Evolutionary conservation across 2,329 filamentous ascomycete species (phyloP).

Genomic region (Paramyrothecium sp.): DNA sequence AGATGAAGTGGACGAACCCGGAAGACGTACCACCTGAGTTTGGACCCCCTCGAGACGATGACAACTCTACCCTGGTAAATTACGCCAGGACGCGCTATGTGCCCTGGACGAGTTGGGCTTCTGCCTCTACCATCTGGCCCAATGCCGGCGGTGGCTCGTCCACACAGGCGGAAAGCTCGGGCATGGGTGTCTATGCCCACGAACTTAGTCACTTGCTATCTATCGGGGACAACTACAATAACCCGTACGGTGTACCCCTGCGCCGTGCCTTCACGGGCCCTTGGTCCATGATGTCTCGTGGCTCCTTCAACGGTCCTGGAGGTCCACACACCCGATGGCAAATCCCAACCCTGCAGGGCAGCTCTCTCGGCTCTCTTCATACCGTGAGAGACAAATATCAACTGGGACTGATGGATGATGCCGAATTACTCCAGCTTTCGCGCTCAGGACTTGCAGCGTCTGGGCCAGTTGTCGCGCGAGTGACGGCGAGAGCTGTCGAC

Average conservation of each 20-base stretch:
- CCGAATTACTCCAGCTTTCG: slow-evolving; percentile 42
- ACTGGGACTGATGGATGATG: slow-evolving; percentile 44
- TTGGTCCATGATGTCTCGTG: slow-evolving; percentile 51
- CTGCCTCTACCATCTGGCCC: slow-evolving; percentile 50
- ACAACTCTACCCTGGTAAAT: slow-evolving; percentile 33
- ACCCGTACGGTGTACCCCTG: slow-evolving; percentile 44
- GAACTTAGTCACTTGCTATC: slow-evolving; percentile 50
- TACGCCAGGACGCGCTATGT: slow-evolving; percentile 50
- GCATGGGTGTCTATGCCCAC: slow-evolving; percentile 52
- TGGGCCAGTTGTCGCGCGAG: slow-evolving; percentile 40
- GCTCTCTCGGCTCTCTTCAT: slow-evolving; percentile 49
- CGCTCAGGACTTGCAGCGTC: slow-evolving; percentile 38
- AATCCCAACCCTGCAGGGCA: slow-evolving; percentile 46
- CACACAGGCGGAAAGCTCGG: slow-evolving; percentile 51
- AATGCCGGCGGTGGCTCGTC: slow-evolving; percentile 51
- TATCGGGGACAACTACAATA: slow-evolving; percentile 56
- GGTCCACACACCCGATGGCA: slow-evolving; percentile 53
- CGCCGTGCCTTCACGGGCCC: slow-evolving; percentile 49
- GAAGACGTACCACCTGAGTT: slow-evolving; percentile 48
- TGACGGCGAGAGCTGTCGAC: slow-evolving; percentile 47
- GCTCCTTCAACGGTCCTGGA: slow-evolving; percentile 51
- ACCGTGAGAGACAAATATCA: slow-evolving; percentile 52
- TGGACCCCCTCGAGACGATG: slow-evolving; percentile 40
- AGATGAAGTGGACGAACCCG: slow-evolving; percentile 47
- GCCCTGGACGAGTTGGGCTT: slow-evolving; percentile 51